Conservation (phyloP, 257 asterid genomes). For the Salvia splendens region DNA sequence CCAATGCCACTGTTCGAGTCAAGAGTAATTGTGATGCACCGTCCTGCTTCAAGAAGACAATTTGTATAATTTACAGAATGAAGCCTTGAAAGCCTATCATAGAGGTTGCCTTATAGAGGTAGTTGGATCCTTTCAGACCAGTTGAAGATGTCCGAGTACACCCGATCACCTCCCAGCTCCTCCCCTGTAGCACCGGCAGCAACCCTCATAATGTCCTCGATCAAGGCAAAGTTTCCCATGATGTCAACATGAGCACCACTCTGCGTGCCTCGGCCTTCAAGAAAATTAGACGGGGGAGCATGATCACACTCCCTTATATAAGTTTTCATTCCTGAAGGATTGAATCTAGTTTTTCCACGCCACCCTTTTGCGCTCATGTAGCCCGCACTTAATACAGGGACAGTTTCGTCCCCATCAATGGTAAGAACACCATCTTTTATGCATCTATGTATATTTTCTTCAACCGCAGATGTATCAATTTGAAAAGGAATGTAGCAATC, state of each 20-base stretch:
- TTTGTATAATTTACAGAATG: background rate
- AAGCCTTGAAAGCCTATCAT: background rate
- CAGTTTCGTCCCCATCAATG: constrained; percentile 82
- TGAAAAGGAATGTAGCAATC: constrained; percentile 79
- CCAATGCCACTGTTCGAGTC: background rate
- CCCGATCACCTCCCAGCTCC: constrained; percentile 76
- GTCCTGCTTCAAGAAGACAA: background rate
- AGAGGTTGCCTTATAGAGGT: constrained; percentile 39
- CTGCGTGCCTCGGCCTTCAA: constrained; percentile 84
- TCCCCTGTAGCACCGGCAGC: constrained; percentile 84
- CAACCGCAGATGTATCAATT: constrained; percentile 75
- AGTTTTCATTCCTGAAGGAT: constrained; percentile 73
- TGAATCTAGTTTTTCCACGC: constrained; percentile 78
- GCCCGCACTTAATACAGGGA: constrained; percentile 79
- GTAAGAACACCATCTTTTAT: constrained; percentile 78
- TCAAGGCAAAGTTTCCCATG: constrained; percentile 77
- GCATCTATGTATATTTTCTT: constrained; percentile 42
- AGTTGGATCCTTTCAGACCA: constrained; percentile 17
- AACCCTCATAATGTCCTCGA: constrained; percentile 73
- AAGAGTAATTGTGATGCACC: background rate
- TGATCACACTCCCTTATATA: constrained; percentile 69
- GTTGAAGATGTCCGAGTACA: constrained; percentile 58
- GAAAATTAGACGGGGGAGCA: constrained; percentile 64
- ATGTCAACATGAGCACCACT: constrained; percentile 91
- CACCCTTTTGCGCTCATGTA: constrained; percentile 75